A percentile compares a stretch with the other conserved stretches of the same genome.
Evolutionary conservation across 441 rosid species (phyloP).

Genomic region (Erodium moschatum): DNA sequence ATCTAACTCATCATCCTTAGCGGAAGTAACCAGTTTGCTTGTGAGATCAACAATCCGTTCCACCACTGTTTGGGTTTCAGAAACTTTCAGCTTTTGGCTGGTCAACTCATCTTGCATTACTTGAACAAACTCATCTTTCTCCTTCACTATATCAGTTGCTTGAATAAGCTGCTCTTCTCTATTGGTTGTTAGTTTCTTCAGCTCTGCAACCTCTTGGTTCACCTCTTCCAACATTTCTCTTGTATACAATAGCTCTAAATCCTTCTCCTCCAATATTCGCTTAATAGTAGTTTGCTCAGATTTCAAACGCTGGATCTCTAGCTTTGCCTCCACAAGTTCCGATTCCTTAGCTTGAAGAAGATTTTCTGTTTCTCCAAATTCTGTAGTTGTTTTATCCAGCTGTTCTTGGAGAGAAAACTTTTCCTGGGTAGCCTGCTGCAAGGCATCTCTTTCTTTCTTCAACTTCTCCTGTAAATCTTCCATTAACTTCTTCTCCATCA

Average conservation of each 20-base stretch:
- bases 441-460: slow-evolving; percentile 39
- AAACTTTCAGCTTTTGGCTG: slow-evolving; percentile 36
- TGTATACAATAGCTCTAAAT: slow-evolving; percentile 48
- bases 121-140: slow-evolving; percentile 56
- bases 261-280: slow-evolving; percentile 52
- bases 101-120: slow-evolving; percentile 46
- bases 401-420: slow-evolving; percentile 35
- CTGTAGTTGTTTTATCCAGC: slow-evolving; percentile 40
- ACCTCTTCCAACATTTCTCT: slow-evolving; percentile 49
- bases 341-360: slow-evolving; percentile 53
- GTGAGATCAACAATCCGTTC: slow-evolving; percentile 56
- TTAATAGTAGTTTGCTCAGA: slow-evolving; percentile 59
- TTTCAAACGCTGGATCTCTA: slow-evolving; percentile 69
- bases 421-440: slow-evolving; percentile 49
- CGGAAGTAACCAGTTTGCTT: slow-evolving; percentile 38
- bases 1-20: slow-evolving; percentile 28
- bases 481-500: slow-evolving; percentile 39
- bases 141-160: slow-evolving; percentile 48
- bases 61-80: slow-evolving; percentile 64
- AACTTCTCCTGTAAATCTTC: slow-evolving; percentile 45
- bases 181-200: slow-evolving; percentile 45
- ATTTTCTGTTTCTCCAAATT: slow-evolving; percentile 40
- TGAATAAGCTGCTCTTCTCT: slow-evolving; percentile 53
- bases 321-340: slow-evolving; percentile 68
- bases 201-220: slow-evolving; percentile 45